phyloP scores from a whole-genome alignment of 2,329 filamentous ascomycete genomes.

The Calonectria leucothoes region DNA sequence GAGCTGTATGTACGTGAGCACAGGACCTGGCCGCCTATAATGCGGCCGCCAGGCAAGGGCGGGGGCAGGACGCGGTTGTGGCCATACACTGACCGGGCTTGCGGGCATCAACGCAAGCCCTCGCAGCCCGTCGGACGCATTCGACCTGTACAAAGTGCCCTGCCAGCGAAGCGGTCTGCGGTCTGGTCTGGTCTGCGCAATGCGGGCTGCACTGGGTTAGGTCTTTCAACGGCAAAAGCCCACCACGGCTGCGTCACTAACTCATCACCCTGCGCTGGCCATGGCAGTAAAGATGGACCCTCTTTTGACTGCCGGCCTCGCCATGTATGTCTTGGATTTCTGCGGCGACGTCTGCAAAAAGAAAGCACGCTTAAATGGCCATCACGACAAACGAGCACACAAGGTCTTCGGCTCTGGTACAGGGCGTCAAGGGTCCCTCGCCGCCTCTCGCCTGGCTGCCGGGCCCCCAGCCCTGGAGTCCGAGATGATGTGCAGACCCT shows the following conservation, averaged over 20 bases:
- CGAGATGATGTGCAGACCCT: conserved; percentile 44
- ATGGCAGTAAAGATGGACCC: background rate
- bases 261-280: conserved; percentile 12
- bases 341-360: background rate
- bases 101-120: conserved; percentile 26
- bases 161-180: conserved; percentile 32
- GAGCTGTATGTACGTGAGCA: conserved; percentile 29
- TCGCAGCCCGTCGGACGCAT: conserved; percentile 26
- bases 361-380: background rate
- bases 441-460: conserved; percentile 18
- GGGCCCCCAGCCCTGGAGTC: conserved; percentile 26
- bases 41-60: conserved; percentile 34
- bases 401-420: conserved; percentile 1
- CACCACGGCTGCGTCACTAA: conserved; percentile 16
- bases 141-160: conserved; percentile 22
- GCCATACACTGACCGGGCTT: conserved; percentile 28
- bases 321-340: conserved; percentile 6
- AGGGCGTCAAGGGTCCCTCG: conserved; percentile 20
- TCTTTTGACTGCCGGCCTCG: conserved; percentile 11
- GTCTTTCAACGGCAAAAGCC: conserved; percentile 22
- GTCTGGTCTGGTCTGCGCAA: conserved; percentile 21
- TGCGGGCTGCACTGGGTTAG: conserved; percentile 27
- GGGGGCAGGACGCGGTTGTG: conserved; percentile 26
- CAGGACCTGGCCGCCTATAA: conserved; percentile 37
- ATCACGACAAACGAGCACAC: background rate